phyloP scores from a whole-genome alignment of 2,329 filamentous ascomycete genomes.

The Neodidymelliopsis sp. region DNA sequence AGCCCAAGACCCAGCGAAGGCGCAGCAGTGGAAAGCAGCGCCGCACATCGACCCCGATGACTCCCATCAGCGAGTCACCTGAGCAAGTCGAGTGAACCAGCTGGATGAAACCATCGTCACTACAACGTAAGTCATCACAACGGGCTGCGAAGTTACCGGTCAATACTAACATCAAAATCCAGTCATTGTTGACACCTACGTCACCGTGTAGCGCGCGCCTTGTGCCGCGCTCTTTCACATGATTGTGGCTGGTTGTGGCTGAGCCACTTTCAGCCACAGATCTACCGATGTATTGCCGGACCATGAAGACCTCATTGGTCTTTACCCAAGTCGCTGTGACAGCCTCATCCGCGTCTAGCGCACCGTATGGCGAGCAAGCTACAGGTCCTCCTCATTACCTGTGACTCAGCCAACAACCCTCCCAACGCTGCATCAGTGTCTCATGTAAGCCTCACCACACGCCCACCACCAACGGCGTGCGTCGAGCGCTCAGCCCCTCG shows the following conservation, averaged over 20 bases:
- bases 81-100: conserved; percentile 48
- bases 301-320: conserved; percentile 3
- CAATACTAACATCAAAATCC: conserved; percentile 25
- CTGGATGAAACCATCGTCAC: not conserved
- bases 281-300: not conserved
- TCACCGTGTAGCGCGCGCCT: conserved; percentile 22
- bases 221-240: conserved; percentile 13
- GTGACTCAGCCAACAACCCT: conserved; percentile 8
- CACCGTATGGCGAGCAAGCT: conserved; percentile 3
- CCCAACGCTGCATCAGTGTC: conserved; percentile 5
- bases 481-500: conserved; percentile 5
- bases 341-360: conserved; percentile 10
- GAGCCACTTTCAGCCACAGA: conserved; percentile 5
- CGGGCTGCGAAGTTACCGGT: not conserved
- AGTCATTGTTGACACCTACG: conserved; percentile 29
- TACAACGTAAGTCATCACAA: conserved; percentile 26
- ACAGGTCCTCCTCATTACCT: conserved; percentile 3
- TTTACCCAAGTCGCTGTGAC: not conserved
- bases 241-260: conserved; percentile 15
- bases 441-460: conserved; percentile 20
- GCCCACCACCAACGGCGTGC: conserved; percentile 1
- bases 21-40: conserved; percentile 51
- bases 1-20: conserved; percentile 50
- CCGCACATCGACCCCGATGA: conserved; percentile 52
- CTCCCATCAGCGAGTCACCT: conserved; percentile 51